These are phyloP conservation scores for Eucalyptus dawsonii DNA, from an alignment of 345 rosid species.

Conservation along the genomic window DNA sequence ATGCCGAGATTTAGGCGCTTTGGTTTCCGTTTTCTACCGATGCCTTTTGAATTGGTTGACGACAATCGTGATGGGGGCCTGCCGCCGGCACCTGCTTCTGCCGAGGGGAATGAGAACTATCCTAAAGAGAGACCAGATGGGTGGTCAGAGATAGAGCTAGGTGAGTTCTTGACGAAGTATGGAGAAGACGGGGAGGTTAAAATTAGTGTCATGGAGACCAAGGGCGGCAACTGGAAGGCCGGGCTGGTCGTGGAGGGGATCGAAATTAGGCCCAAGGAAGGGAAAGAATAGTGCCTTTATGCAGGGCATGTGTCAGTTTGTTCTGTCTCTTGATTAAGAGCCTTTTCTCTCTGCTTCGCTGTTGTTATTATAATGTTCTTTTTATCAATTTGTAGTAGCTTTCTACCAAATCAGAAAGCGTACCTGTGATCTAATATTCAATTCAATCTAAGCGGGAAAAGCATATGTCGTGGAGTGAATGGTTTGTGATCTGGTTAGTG, in stretches of 20 bases:
- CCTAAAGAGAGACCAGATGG: not conserved
- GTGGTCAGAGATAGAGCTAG: slow-evolving; percentile 19
- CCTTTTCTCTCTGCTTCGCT: not conserved
- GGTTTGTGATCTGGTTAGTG: not conserved
- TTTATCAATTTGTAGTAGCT: not conserved
- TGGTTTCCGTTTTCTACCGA: not conserved
- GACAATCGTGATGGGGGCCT: not conserved
- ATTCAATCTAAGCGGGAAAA: not conserved
- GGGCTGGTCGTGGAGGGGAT: not conserved
- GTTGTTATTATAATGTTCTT: not conserved
- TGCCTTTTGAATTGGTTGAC: not conserved
- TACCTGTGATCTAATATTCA: too few species aligned
- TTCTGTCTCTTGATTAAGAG: not conserved
- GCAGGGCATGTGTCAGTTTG: not conserved
- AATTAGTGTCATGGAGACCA: slow-evolving; percentile 2
- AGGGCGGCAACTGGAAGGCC: not conserved
- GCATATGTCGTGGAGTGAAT: not conserved
- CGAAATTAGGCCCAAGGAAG: not conserved
- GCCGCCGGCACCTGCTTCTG: not conserved
- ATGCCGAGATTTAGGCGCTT: not conserved
- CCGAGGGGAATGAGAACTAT: not conserved
- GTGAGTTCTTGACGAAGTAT: slow-evolving; percentile 1
- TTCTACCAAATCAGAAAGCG: not conserved
- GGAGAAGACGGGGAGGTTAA: slow-evolving; percentile 3
- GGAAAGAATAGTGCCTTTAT: not conserved